Conservation (phyloP, 176 grass and related monocot genomes). For the barley (Hordeum vulgare) region MorexV3_pseudomolecules_assembly NC_058524.1:70334672-70335171, state of each 20-base stretch:
- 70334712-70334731: conserved; percentile 17
- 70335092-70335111: neutral
- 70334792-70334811: neutral
- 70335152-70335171: neutral
- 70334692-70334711: neutral
- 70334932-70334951: conserved; percentile 1
- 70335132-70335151: neutral
- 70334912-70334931: conserved; percentile 50
- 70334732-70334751: neutral
- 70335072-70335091: conserved; percentile 20
- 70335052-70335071: conserved; percentile 32
- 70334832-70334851: conserved; percentile 38
- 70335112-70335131: neutral
- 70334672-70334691: too few relatives aligned
- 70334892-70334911: conserved; percentile 42
- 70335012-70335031: neutral
- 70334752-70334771: neutral
- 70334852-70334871: conserved; percentile 7
- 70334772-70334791: conserved; percentile 7
- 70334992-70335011: neutral
- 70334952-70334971: too few relatives aligned
- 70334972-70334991: conserved; percentile 15
- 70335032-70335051: conserved; percentile 20
- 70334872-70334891: conserved; percentile 29
- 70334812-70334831: conserved; percentile 9